Base-by-base conservation (phyloP, 1,139 yeast genomes). In the Debaryomyces sp. region DNA sequence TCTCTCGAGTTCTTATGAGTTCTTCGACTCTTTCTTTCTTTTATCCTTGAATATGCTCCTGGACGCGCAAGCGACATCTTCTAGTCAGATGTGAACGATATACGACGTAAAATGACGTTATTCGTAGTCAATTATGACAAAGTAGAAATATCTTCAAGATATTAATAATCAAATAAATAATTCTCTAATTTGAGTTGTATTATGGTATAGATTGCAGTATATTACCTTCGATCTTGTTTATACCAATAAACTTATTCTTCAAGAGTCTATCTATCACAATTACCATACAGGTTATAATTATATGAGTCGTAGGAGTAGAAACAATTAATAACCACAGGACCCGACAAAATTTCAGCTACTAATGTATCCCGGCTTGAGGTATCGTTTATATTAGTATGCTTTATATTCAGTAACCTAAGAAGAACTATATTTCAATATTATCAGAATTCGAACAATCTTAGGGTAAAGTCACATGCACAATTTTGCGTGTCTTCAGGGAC, bases 1-100 rank as follows among this genome's bases (percentile, higher is more conserved):
- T 75, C 80, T 41, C 77, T 58, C 4, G 79, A 74, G 53, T 75
- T 75, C 52, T 75, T 75, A 50, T 75, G 80, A 22, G 77, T 69
- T 51, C 78, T 62, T 54, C 80, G 64, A 51, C 75, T 71, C 50
- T 71, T 71, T 47, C 78, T 62, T 56, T 69, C 72, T 15, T 27
- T 35, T 36, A 41, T n/a, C 8, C 43, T 30, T 15, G 36, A 27
- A 29, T 29, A 41, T 10, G 21, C 36, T 8, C 27, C 43, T 22
- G 30, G 43, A 6, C 37, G 26, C 21, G 36, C 27, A 22, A 29
- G 33, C n/a, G 43, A 27, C 41, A 38, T 43, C 6, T 21, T 24
- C 30, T 21, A 12, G 21, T 3, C 21, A 35, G 13, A 7, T 17
- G 18, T 32, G 35, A 9, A 17, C 5, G 23, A 24, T 21, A 24